Evolutionary conservation across 768 basidiomycete genomes (phyloP).

Genomic region (Cyclocybe aegerita): DNA sequence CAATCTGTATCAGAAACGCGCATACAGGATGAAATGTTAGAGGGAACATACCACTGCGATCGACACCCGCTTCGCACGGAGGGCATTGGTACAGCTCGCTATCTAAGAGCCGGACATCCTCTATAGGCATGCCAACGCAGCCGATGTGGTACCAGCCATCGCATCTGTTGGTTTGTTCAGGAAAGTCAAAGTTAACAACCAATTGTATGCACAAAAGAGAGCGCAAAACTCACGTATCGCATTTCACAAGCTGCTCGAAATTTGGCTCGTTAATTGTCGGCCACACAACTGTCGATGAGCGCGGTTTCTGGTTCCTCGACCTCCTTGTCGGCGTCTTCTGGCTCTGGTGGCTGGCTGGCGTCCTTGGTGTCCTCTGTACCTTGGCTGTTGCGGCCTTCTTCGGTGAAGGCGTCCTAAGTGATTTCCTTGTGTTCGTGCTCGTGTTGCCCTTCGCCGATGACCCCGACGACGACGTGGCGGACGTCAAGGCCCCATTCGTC

Average conservation of each 20-base stretch:
- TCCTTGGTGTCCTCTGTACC: background rate
- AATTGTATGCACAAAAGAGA: background rate
- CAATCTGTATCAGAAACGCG: background rate
- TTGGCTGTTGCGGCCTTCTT: conserved; percentile 3
- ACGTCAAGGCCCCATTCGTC: background rate
- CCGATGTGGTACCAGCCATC: conserved; percentile 52
- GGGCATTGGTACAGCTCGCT: conserved; percentile 40
- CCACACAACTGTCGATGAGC: conserved; percentile 19
- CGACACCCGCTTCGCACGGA: conserved; percentile 27
- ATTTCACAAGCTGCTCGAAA: conserved; percentile 30
- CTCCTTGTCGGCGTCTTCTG: conserved; percentile 10
- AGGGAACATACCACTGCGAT: conserved; percentile 23
- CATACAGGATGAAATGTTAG: background rate
- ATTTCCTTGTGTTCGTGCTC: background rate
- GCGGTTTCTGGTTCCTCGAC: conserved; percentile 12
- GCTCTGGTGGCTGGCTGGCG: background rate
- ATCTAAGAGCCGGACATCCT: conserved; percentile 34
- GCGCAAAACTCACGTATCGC: conserved; percentile 19
- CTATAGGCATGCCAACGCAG: conserved; percentile 39
- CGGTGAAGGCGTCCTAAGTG: background rate
- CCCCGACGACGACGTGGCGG: background rate
- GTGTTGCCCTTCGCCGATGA: conserved; percentile 2
- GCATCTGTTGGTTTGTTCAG: conserved; percentile 28
- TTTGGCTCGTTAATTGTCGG: conserved; percentile 22
- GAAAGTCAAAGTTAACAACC: background rate